Base-by-base conservation (phyloP, 371 early-diverging fungal genomes). In the Rhizomucor miehei region DNA sequence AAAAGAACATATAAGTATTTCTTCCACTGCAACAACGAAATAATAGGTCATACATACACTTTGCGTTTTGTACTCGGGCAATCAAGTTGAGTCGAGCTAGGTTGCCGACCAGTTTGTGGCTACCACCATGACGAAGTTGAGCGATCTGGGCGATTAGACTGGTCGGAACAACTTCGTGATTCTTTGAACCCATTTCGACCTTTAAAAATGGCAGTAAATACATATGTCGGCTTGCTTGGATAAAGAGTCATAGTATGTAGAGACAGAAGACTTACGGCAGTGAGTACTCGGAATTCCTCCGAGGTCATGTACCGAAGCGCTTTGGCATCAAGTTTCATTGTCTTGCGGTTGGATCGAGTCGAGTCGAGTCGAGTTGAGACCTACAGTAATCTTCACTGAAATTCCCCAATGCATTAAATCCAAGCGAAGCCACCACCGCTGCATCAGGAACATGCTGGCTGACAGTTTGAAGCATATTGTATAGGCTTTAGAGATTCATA, bases 311-410 rank as follows among this genome's bases (percentile, higher is more conserved):
- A 98, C 46, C 97, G 86, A 50, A 98, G 73, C 21, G 89, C 88
- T 74, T 93, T 97, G 39, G 92, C 88, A 67, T 98, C 93, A 40
- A 98, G 83, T 71, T 93, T 98, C 99, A 97, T 98, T n/a, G n/a
- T n/a, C n/a, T n/a, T n/a, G n/a, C n/a, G n/a, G 35, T 44, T 61
- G 4, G 41, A 19, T 41, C 14, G n/a, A 41, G 19, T 41, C 12
- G 29, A 5, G 5, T 8, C 29, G 29, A 29, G 29, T n/a, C n/a
- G n/a, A n/a, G n/a, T n/a, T n/a, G n/a, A n/a, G n/a, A n/a, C n/a
- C n/a, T n/a, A n/a, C n/a, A n/a, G n/a, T n/a, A n/a, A n/a, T n/a
- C n/a, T n/a, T n/a, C n/a, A n/a, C n/a, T n/a, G n/a, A n/a, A n/a
- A n/a, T n/a, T n/a, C n/a, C n/a, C n/a, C n/a, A n/a, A n/a, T 29